Percentiles rank a stretch among this genome's conserved stretches.
phyloP scores from a whole-genome alignment of 129 eudicot genomes.

The Tagetes erecta region DNA sequence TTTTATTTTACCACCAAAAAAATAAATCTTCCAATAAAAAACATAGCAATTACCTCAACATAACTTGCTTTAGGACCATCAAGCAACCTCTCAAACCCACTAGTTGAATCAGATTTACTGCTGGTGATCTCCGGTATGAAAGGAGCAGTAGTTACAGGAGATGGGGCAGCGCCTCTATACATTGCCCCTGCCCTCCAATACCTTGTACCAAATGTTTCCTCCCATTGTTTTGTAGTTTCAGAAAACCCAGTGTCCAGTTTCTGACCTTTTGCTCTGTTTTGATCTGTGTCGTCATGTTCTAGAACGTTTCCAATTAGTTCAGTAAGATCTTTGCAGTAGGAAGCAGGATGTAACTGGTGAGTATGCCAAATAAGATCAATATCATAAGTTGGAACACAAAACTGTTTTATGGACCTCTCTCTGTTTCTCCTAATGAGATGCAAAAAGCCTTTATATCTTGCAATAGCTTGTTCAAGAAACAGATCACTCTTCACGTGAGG shows the following conservation, averaged over 20 bases:
- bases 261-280: constrained; percentile 82
- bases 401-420: constrained; percentile 59
- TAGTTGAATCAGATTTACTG: constrained; percentile 29
- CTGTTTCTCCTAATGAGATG: constrained; percentile 83
- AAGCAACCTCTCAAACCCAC: constrained; percentile 34
- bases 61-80: constrained; percentile 41
- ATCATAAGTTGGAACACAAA: constrained; percentile 96
- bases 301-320: constrained; percentile 65
- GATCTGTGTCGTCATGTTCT: constrained; percentile 91
- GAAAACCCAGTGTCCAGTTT: constrained; percentile 82
- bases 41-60: constrained; percentile 59
- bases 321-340: constrained; percentile 65
- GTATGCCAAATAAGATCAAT: constrained; percentile 97
- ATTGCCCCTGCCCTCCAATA: constrained; percentile 97
- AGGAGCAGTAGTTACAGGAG: constrained; percentile 61
- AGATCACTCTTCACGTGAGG: constrained; percentile 54
- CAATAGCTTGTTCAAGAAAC: constrained; percentile 79
- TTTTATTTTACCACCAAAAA: neutral
- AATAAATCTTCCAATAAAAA: neutral
- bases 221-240: constrained; percentile 83
- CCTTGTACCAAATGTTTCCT: constrained; percentile 77
- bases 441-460: constrained; percentile 92
- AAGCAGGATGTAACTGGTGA: constrained; percentile 84
- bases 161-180: constrained; percentile 80
- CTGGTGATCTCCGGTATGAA: constrained; percentile 29